Conservation (phyloP, 192 early-diverging fungal genomes). For the Endogone sp. region DNA sequence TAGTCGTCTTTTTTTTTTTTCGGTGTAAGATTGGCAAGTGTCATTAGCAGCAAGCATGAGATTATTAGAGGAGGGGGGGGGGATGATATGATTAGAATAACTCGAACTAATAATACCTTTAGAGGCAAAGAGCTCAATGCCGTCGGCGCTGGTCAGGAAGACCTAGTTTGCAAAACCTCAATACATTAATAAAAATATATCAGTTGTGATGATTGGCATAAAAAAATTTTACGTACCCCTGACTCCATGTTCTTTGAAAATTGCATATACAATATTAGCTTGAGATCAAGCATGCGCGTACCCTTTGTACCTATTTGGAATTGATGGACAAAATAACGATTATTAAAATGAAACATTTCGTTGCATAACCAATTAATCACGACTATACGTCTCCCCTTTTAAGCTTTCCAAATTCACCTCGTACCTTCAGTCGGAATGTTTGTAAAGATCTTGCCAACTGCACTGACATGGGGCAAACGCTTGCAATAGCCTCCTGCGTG, state of each 20-base stretch:
- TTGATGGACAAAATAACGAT: neutral
- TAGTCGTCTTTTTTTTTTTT: neutral
- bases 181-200: no score
- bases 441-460: constrained; percentile 33
- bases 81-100: no score
- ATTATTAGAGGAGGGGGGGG: no score
- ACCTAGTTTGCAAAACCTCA: constrained; percentile 5
- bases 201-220: no score
- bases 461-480: constrained; percentile 37
- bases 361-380: no score
- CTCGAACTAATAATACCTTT: no score
- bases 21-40: constrained; percentile 15
- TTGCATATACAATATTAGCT: constrained; percentile 15
- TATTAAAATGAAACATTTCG: no score
- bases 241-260: constrained; percentile 1
- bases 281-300: constrained; percentile 14
- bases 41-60: no score
- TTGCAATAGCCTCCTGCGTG: constrained; percentile 40
- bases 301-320: constrained; percentile 4
- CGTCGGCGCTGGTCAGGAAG: constrained; percentile 30
- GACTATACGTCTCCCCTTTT: constrained; percentile 6
- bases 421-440: constrained; percentile 14
- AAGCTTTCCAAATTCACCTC: no score
- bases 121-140: constrained; percentile 26
- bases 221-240: constrained; percentile 8